Percentiles rank a stretch among this genome's conserved stretches.
These are phyloP conservation scores for Geranomyces michiganensis DNA, from an alignment of 192 early-diverging fungal genomes.

Conservation along the genomic window DNA sequence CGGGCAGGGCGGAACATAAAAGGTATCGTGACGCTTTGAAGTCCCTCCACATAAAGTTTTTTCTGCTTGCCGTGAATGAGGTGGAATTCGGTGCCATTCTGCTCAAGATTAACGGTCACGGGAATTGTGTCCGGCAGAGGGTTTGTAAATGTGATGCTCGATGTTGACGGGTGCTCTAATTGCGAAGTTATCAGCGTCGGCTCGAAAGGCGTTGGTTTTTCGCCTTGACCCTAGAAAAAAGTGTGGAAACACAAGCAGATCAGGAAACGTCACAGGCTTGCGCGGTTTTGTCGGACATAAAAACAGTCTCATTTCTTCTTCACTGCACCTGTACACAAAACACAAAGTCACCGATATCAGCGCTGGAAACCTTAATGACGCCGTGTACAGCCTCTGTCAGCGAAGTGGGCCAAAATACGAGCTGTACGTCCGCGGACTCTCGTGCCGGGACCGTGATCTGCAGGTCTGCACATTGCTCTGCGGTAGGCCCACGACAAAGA, in stretches of 20 bases:
- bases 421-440: constrained; percentile 41
- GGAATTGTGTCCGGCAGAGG: constrained; percentile 50
- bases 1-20: constrained; percentile 43
- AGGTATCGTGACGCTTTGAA: constrained; percentile 52
- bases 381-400: constrained; percentile 39
- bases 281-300: constrained; percentile 17
- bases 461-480: not conserved
- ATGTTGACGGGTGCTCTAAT: constrained; percentile 37
- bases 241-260: too few species aligned
- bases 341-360: constrained; percentile 38
- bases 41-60: constrained; percentile 34
- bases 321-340: constrained; percentile 37
- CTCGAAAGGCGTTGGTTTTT: constrained; percentile 45
- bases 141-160: constrained; percentile 47
- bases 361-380: constrained; percentile 24
- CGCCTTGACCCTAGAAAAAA: constrained; percentile 39
- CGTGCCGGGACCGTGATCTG: constrained; percentile 31
- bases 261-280: not conserved
- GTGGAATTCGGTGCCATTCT: constrained; percentile 30
- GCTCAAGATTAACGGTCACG: constrained; percentile 36
- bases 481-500: not conserved
- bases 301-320: too few species aligned
- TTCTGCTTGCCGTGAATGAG: constrained; percentile 38
- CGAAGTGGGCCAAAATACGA: constrained; percentile 56
- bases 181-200: constrained; percentile 29